Conservation (phyloP, 1,284 basidiomycete species). For the Agaricales sp. region DNA sequence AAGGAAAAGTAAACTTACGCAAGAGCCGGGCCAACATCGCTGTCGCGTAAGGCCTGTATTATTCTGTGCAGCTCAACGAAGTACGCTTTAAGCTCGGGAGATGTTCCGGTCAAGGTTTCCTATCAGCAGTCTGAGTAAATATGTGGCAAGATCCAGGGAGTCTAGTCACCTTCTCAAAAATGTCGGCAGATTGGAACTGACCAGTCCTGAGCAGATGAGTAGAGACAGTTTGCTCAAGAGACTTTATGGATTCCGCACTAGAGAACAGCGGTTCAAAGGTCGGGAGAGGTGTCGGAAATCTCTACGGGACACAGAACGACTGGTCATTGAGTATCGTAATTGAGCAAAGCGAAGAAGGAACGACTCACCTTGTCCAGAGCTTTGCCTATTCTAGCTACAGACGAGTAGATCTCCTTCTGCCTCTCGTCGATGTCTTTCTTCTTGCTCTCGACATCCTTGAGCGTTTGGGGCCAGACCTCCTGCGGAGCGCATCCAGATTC, state of each 20-base stretch:
- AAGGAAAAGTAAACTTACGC: slow-evolving; percentile 34
- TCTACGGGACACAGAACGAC: slow-evolving; percentile 30
- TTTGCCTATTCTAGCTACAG: slow-evolving; percentile 72
- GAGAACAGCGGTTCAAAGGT: slow-evolving; percentile 63
- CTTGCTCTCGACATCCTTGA: slow-evolving; percentile 49
- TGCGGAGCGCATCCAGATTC: slow-evolving; percentile 33
- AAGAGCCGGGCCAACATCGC: slow-evolving; percentile 67
- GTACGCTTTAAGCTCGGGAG: slow-evolving; percentile 42
- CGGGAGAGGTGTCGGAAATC: slow-evolving; percentile 58
- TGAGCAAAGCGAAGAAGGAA: slow-evolving; percentile 2
- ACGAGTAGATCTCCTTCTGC: slow-evolving; percentile 79
- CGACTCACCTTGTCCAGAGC: slow-evolving; percentile 79
- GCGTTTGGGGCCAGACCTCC: slow-evolving; percentile 42
- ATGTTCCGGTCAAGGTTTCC: slow-evolving; percentile 64
- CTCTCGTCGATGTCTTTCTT: slow-evolving; percentile 83
- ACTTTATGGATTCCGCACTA: slow-evolving; percentile 42
- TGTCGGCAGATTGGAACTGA: slow-evolving; percentile 64
- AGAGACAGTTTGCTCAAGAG: slow-evolving; percentile 68
- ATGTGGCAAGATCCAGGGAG: slow-evolving; percentile 12
- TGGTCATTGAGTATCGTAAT: slow-evolving; percentile 6
- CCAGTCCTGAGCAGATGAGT: slow-evolving; percentile 74
- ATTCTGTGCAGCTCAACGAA: slow-evolving; percentile 72
- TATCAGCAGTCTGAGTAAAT: slow-evolving; percentile 19
- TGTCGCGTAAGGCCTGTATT: slow-evolving; percentile 52
- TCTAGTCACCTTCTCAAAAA: slow-evolving; percentile 52